Evolutionary conservation across 2,329 filamentous ascomycete genomes (phyloP).

Genomic region (Cercospora beticola): DNA sequence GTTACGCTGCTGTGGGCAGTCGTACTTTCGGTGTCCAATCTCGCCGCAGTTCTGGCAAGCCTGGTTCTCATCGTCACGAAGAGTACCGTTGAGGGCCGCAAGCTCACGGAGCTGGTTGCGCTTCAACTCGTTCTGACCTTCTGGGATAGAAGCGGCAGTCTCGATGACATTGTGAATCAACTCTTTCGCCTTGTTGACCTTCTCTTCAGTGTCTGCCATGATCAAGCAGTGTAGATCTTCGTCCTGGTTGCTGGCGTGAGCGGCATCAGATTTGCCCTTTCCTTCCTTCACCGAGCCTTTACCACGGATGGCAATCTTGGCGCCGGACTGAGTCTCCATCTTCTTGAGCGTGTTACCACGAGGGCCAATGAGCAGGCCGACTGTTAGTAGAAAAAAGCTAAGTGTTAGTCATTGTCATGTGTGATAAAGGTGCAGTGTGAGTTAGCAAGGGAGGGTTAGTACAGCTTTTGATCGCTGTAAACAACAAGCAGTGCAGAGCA

Average conservation of each 20-base stretch:
- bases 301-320: conserved; percentile 98
- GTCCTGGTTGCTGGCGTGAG: conserved; percentile 99
- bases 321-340: conserved; percentile 95
- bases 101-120: conserved; percentile 97
- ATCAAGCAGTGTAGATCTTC: conserved; percentile 98
- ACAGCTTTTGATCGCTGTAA: conserved; percentile 38
- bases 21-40: conserved; percentile 98
- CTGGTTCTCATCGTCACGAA: conserved; percentile 98
- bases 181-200: conserved; percentile 99
- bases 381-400: conserved; percentile 83
- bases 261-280: conserved; percentile 97
- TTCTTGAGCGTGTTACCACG: conserved; percentile 99
- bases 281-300: conserved; percentile 99
- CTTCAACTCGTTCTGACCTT: conserved; percentile 98
- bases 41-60: conserved; percentile 98
- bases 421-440: conserved; percentile 22
- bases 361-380: conserved; percentile 99
- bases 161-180: conserved; percentile 98
- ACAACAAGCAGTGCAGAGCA: conserved; percentile 27
- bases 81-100: conserved; percentile 95
- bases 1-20: conserved; percentile 96
- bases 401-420: conserved; percentile 61
- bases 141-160: conserved; percentile 95
- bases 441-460: conserved; percentile 36
- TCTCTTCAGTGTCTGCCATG: conserved; percentile 99